phyloP scores from a whole-genome alignment of 495 filamentous ascomycete genomes.

The Lentithecium fluviatile region DNA sequence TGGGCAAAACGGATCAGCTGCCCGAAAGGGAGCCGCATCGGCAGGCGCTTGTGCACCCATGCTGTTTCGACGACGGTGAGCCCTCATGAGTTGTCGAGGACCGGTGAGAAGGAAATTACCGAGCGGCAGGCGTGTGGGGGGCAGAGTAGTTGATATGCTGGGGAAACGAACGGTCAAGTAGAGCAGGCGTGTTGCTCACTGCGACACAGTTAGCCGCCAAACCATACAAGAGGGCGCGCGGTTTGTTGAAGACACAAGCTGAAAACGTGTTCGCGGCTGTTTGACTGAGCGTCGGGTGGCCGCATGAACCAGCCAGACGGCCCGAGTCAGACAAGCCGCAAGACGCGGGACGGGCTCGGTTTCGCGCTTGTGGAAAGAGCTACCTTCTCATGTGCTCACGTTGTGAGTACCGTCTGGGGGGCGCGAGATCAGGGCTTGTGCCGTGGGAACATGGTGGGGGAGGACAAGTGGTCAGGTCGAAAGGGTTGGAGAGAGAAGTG shows the following conservation, averaged over 20 bases:
- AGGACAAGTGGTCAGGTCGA: slow-evolving; percentile 14
- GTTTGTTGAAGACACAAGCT: slow-evolving; percentile 36
- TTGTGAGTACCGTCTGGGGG: slow-evolving; percentile 6
- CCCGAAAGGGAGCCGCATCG: slow-evolving; percentile 12
- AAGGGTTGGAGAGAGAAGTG: slow-evolving; percentile 10
- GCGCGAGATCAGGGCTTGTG: slow-evolving; percentile 31
- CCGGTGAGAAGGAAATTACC: background rate
- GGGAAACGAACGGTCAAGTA: slow-evolving; percentile 24
- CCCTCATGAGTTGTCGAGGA: slow-evolving; percentile 11
- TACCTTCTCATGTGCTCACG: slow-evolving; percentile 35
- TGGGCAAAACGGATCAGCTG: slow-evolving; percentile 7
- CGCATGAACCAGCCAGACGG: slow-evolving; percentile 25
- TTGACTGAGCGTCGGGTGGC: slow-evolving; percentile 28
- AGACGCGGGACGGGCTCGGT: slow-evolving; percentile 6
- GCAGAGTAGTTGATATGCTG: slow-evolving; percentile 28
- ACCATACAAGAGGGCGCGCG: slow-evolving; percentile 32
- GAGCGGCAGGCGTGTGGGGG: slow-evolving; percentile 10
- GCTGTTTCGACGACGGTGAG: slow-evolving; percentile 13
- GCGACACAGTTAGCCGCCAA: slow-evolving; percentile 32
- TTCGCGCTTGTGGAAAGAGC: slow-evolving; percentile 22
- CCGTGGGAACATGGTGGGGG: slow-evolving; percentile 23
- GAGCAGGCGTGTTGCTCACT: slow-evolving; percentile 11
- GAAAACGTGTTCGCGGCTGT: slow-evolving; percentile 35
- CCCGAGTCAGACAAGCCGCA: slow-evolving; percentile 34
- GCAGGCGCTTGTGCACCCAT: slow-evolving; percentile 20